Evolutionary conservation across 2,329 filamentous ascomycete genomes (phyloP).

Genomic region (Fusarium buxicola): DNA sequence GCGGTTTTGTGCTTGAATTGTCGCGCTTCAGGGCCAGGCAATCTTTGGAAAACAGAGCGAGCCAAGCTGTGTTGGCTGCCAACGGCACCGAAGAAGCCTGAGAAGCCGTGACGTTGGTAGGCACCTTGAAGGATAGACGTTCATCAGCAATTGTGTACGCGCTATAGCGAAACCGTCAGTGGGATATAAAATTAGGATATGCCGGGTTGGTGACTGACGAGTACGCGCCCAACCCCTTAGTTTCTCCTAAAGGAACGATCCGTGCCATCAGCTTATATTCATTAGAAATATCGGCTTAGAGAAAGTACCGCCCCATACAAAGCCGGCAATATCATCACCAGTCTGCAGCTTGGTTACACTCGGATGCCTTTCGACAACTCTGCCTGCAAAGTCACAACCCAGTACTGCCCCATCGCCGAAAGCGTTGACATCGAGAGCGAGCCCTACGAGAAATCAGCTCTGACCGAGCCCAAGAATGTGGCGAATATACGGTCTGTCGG

Average conservation of each 20-base stretch:
- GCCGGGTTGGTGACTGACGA: slow-evolving; percentile 13
- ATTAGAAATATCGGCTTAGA: fast-evolving
- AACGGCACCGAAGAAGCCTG: slow-evolving; percentile 53
- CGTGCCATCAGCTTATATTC: background rate
- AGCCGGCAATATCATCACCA: slow-evolving; percentile 36
- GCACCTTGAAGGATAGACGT: slow-evolving; percentile 53
- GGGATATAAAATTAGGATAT: fast-evolving
- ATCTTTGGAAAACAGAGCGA: slow-evolving; percentile 52
- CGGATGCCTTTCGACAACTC: slow-evolving; percentile 47
- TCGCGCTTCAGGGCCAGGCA: slow-evolving; percentile 48
- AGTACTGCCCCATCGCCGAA: slow-evolving; percentile 53
- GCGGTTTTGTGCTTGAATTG: background rate
- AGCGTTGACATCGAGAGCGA: slow-evolving; percentile 50
- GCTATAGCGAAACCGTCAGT: slow-evolving; percentile 23
- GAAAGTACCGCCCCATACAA: slow-evolving; percentile 46
- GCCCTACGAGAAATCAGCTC: slow-evolving; percentile 32
- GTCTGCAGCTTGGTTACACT: slow-evolving; percentile 22
- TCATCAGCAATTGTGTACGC: slow-evolving; percentile 55
- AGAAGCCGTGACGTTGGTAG: slow-evolving; percentile 38
- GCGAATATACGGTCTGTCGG: slow-evolving; percentile 40
- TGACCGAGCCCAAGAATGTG: background rate
- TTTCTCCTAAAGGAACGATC: slow-evolving; percentile 27
- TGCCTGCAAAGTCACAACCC: slow-evolving; percentile 53
- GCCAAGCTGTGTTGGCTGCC: slow-evolving; percentile 53
- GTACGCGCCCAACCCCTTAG: slow-evolving; percentile 51